Base-by-base conservation (phyloP, 202 grass and related monocot species). In the Alloteropsis angusta region DNA sequence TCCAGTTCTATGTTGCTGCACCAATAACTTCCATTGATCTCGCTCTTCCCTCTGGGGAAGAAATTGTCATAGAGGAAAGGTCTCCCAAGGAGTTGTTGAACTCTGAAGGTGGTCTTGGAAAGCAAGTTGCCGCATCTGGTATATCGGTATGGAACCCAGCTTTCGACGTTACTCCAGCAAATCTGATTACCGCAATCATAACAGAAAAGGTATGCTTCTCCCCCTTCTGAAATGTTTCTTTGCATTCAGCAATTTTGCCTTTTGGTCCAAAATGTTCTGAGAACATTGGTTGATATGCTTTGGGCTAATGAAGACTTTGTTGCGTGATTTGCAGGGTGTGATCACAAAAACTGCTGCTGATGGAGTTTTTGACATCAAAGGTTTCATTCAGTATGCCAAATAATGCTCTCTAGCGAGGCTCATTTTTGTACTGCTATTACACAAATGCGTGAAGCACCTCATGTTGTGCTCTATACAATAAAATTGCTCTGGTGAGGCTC, bases 81-180 rank as follows among this genome's bases (percentile, higher is more conserved):
- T 98, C 95, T 13, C 65, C 92, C 4, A 98, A 95, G 26, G 95
- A 95, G 72, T 84, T 98, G 66, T 53, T 98, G 60, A 88, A 90
- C 85, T 93, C 92, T 55, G 92, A 98, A 75, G 95, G 95, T 81
- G 95, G 92, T 77, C 75, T 87, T 21, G 92, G 95, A 70, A 98
- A 98, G 77, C 95, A 98, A 84, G 89, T 98, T 1, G 92, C 95
- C 1, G 92, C 89, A 11, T 81, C 87, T 16, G 95, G 95, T 46
- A 95, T 98, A 79, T 66, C 74, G 50, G 92, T 98, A 43, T 98
- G 92, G 95, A 98, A 98, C 57, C 95, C 95, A 5, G 95, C 95
- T 61, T 98, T 98, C 16, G 95, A 95, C 76, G 87, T 98, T 68
- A 98, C 95, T 60, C 92, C 89, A 14, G 89, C 95, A 61, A 88